Base-by-base conservation (phyloP, 139 green algal species). In the Diplosphaera chodatii region DNA sequence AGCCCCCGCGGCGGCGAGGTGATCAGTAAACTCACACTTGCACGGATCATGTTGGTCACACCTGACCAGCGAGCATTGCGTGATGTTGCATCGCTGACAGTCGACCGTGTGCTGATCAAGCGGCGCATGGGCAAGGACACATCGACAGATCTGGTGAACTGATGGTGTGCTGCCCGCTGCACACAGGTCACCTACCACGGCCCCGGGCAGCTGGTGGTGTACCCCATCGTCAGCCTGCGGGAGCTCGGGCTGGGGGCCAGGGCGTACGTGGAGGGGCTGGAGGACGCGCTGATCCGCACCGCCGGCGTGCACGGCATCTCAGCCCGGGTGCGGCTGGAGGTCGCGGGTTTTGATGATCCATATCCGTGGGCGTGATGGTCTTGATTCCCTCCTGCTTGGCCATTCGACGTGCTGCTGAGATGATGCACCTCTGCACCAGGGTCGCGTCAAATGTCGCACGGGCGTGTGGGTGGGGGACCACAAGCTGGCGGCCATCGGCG, bases 401-500 rank as follows among this genome's bases (percentile, higher is more conserved):
- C 6, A 68, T 41, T n/a, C n/a, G n/a, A n/a, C n/a, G n/a, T n/a
- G n/a, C n/a, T n/a, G n/a, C n/a, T n/a, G n/a, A n/a, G n/a, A n/a
- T n/a, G n/a, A n/a, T n/a, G n/a, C n/a, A n/a, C n/a, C n/a, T n/a
- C n/a, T n/a, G n/a, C 37, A 48, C 10, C 74, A 86, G 74, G 86
- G 87, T 20, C 64, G 79, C 0, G 73, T 93, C 27, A 69, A 71
- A 1, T 75, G 82, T 37, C 37, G 79, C 64, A 96, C 94, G 4
- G 94, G 94, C 3, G 91, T 96, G 29, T 98, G 94, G 93, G 87
- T 94, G 10, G 88, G 80, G 0, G 82, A 92, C 56, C 77, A 85
- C 27, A 99, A 99, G 78, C 79, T 99, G 8, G 93, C 81, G 0
- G 94, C 94, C 0, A 83, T 98, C 0, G 94, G 94, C 2, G 92